Evolutionary conservation across 441 rosid genomes (phyloP).

Genomic region (Pelargonium cotyledonis): DNA sequence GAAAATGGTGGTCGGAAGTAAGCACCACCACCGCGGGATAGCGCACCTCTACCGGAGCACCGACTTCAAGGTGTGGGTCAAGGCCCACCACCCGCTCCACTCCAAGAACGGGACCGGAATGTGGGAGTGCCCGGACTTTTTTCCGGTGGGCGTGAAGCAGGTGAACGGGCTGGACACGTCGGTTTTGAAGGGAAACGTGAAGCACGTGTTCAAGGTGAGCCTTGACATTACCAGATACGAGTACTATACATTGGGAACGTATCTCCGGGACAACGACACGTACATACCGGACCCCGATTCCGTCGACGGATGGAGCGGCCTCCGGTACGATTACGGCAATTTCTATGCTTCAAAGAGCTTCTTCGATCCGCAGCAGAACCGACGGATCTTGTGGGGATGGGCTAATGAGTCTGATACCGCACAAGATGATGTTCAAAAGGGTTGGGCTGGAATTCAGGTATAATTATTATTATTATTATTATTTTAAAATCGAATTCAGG

Average conservation of each 20-base stretch:
- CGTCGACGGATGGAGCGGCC: slow-evolving; percentile 33
- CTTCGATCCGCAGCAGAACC: slow-evolving; percentile 35
- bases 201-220: slow-evolving; percentile 64
- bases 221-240: slow-evolving; percentile 55
- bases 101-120: slow-evolving; percentile 30
- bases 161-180: slow-evolving; percentile 42
- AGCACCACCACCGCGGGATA: slow-evolving; percentile 21
- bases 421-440: slow-evolving; percentile 47
- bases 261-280: slow-evolving; percentile 28
- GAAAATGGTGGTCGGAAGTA: slow-evolving; percentile 43
- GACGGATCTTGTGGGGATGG: slow-evolving; percentile 71
- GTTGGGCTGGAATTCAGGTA: slow-evolving; percentile 88
- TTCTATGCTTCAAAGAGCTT: slow-evolving; percentile 83
- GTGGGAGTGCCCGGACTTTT: slow-evolving; percentile 50
- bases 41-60: slow-evolving; percentile 31
- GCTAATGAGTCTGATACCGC: slow-evolving; percentile 54
- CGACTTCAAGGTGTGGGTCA: slow-evolving; percentile 35
- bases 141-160: slow-evolving; percentile 22
- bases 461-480: too few relatives aligned
- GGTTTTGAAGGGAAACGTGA: slow-evolving; percentile 19
- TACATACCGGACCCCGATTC: slow-evolving; percentile 51
- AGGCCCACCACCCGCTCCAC: slow-evolving; percentile 27
- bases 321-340: slow-evolving; percentile 72
- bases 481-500: too few relatives aligned
- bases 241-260: slow-evolving; percentile 55